Conservation (phyloP, 306 rosid species). For the Glycyrrhiza uralensis region DNA sequence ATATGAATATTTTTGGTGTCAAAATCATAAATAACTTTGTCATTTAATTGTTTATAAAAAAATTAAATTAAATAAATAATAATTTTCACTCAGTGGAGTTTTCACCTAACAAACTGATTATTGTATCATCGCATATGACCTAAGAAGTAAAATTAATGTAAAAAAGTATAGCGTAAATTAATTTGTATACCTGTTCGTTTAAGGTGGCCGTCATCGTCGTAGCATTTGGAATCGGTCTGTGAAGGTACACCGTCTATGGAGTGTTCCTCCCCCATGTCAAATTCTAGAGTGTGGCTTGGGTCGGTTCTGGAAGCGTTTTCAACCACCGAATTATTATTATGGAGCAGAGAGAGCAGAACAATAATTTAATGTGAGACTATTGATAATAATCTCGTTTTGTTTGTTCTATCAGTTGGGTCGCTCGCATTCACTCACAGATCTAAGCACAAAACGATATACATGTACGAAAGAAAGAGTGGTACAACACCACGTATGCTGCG, state of each 20-base stretch:
- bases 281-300: neutral
- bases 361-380: neutral
- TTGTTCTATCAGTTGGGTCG: neutral
- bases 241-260: conserved; percentile 15
- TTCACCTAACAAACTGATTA: neutral
- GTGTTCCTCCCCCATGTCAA: neutral
- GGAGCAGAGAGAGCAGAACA: neutral
- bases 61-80: too few relatives aligned
- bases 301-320: conserved; percentile 20
- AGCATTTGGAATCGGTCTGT: neutral
- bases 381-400: neutral
- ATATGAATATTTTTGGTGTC: too few relatives aligned
- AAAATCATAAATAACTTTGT: too few relatives aligned
- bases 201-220: conserved; percentile 44
- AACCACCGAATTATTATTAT: conserved; percentile 11
- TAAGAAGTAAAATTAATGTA: neutral
- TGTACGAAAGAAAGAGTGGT: neutral
- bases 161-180: neutral
- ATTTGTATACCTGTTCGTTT: conserved; percentile 44
- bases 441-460: neutral
- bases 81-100: too few relatives aligned
- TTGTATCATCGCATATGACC: neutral
- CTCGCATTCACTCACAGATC: neutral
- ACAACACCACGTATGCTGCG: neutral
- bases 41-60: too few relatives aligned